phyloP scores from a whole-genome alignment of 495 filamentous ascomycete genomes.

The Hyaloscypha bicolor region DNA sequence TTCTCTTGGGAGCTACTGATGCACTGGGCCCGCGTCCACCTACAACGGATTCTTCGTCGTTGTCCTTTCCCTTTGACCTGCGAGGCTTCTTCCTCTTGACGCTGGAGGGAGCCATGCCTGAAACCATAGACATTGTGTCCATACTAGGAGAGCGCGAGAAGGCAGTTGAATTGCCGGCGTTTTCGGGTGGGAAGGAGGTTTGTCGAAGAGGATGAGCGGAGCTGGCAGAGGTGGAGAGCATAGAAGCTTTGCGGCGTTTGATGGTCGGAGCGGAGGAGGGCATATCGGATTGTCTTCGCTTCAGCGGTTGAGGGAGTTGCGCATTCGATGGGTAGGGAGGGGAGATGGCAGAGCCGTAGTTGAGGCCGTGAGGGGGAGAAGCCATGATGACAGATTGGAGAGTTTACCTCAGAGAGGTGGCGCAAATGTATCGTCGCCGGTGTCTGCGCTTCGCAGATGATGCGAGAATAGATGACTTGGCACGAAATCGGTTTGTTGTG shows the following conservation, averaged over 20 bases:
- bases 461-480: no score
- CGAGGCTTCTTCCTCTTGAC: conserved; percentile 63
- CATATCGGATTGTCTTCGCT: conserved; percentile 60
- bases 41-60: conserved; percentile 52
- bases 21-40: conserved; percentile 53
- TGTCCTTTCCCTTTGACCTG: conserved; percentile 62
- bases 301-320: conserved; percentile 56
- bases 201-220: conserved; percentile 81
- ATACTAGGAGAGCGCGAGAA: conserved; percentile 66
- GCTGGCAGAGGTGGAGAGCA: conserved; percentile 48
- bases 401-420: background rate
- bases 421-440: background rate
- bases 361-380: conserved; percentile 52
- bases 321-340: conserved; percentile 52
- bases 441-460: background rate
- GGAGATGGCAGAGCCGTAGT: conserved; percentile 48
- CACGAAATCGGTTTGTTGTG: no score
- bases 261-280: conserved; percentile 42
- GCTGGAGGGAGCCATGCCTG: conserved; percentile 49
- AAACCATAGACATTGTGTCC: conserved; percentile 66
- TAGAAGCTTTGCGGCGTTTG: conserved; percentile 69
- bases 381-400: conserved; percentile 50
- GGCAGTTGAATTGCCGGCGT: conserved; percentile 40
- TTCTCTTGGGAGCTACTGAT: conserved; percentile 41
- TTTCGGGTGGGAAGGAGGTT: conserved; percentile 77